phyloP scores from a whole-genome alignment of 768 basidiomycete genomes.

The Pilatotrama ljubarskyi region DNA sequence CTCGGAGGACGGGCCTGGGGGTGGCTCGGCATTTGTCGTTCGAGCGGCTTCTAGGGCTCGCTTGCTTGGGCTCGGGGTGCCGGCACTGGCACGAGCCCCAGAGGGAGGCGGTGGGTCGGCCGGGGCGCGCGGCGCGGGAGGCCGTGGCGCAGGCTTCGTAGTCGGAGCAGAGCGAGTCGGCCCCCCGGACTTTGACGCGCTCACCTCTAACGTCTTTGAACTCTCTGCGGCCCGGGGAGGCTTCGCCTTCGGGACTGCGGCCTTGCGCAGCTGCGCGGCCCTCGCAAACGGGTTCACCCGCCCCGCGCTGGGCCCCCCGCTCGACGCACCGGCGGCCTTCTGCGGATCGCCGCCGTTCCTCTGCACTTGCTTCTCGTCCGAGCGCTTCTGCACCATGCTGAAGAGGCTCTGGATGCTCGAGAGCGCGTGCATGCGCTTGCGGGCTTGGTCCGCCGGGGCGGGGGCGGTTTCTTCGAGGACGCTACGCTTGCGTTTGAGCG shows the following conservation, averaged over 20 bases:
- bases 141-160: too few relatives aligned
- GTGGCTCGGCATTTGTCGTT: background rate
- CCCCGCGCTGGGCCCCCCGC: background rate
- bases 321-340: background rate
- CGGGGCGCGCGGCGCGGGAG: too few relatives aligned
- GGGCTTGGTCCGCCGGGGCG: slow-evolving; percentile 7
- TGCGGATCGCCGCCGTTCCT: background rate
- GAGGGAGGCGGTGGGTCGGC: too few relatives aligned
- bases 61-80: too few relatives aligned
- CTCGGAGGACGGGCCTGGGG: background rate
- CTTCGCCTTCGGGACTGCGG: background rate
- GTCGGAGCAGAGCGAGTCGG: too few relatives aligned
- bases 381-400: slow-evolving; percentile 10
- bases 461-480: background rate
- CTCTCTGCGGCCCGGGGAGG: background rate
- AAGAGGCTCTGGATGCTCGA: slow-evolving; percentile 15
- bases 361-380: background rate
- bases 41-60: background rate
- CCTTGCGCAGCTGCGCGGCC: background rate
- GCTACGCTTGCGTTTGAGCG: slow-evolving; percentile 2
- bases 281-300: slow-evolving; percentile 12
- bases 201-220: background rate
- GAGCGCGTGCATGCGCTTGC: slow-evolving; percentile 9
- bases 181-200: background rate
- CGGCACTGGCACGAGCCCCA: too few relatives aligned